Percentiles rank a stretch among this genome's conserved stretches.
Conservation (phyloP, 306 rosid genomes). For the Abrus precatorius region DNA sequence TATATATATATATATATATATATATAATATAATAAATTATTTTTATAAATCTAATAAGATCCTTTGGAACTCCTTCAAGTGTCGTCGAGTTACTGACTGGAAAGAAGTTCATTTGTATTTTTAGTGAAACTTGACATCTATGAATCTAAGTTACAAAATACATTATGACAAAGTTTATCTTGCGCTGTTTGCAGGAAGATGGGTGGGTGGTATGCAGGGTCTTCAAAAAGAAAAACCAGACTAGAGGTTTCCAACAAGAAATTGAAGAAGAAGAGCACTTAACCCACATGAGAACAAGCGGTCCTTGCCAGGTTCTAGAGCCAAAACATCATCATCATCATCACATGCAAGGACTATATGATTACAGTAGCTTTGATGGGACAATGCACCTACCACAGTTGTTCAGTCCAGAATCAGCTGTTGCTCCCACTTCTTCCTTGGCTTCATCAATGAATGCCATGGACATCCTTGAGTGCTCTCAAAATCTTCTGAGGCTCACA, state of each 20-base stretch:
- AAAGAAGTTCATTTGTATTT: background rate
- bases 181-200: constrained; percentile 69
- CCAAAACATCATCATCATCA: constrained; percentile 58
- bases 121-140: background rate
- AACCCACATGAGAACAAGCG: constrained; percentile 60
- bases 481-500: constrained; percentile 73
- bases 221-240: constrained; percentile 84
- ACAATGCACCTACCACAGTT: constrained; percentile 90
- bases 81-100: background rate
- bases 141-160: too few species aligned
- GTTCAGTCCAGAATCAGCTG: constrained; percentile 79
- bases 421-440: constrained; percentile 31
- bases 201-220: constrained; percentile 99
- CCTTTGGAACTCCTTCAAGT: background rate
- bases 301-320: constrained; percentile 54
- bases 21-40: background rate
- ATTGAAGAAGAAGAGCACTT: constrained; percentile 56
- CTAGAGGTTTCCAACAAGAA: constrained; percentile 67
- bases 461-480: constrained; percentile 74
- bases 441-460: constrained; percentile 61
- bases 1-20: too few species aligned
- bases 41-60: background rate
- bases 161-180: background rate
- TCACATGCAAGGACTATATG: constrained; percentile 62
- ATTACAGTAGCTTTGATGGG: constrained; percentile 61